Base-by-base conservation (phyloP, 1,139 yeast species). In the Blastobotrys capitulatus region DNA sequence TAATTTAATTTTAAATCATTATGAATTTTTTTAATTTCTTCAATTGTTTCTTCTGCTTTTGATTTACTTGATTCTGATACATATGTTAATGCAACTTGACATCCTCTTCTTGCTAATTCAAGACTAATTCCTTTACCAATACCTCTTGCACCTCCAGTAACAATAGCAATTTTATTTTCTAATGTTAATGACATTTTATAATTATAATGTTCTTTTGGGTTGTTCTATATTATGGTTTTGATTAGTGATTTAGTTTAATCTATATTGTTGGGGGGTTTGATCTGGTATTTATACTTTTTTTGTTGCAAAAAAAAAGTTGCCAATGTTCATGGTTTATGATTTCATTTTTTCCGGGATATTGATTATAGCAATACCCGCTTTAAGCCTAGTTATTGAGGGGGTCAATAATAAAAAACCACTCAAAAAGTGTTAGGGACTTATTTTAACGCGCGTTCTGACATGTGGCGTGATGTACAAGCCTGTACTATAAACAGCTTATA, bases 51-150 rank as follows among this genome's bases (percentile, higher is more conserved):
- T 59, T 52, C 36, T 9, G 48, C 46, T 42, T 49, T 46, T 22
- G 44, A 10, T 22, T 18, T 16, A 34, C 47, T 29, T n/a, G 43
- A 34, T 37, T 34, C 45, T 19, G 36, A 64, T 53, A 48, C 63
- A 58, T 32, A 69, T 58, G 47, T 64, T 62, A 54, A 60, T 57
- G 44, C 61, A 38, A 53, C 65, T 60, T 45, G 66, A 54, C 52
- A 59, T 54, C 68, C 51, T 25, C 44, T 36, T 12, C 22, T 8
- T 38, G 55, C 46, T 56, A 67, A 48, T 62, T 57, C 54, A 57
- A 67, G n/a, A 56, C 59, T 53, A 57, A 67, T 42, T 60, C 63
- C 42, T n/a, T 52, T 51, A 56, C 62, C 69, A 62, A 67, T 54
- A n/a, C 59, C 48, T 54, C 64, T 37, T 50, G 60, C 51, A 53